These are phyloP conservation scores for Brettanomyces custersianus DNA, from an alignment of 805 yeast genomes.

Conservation along the genomic window DNA sequence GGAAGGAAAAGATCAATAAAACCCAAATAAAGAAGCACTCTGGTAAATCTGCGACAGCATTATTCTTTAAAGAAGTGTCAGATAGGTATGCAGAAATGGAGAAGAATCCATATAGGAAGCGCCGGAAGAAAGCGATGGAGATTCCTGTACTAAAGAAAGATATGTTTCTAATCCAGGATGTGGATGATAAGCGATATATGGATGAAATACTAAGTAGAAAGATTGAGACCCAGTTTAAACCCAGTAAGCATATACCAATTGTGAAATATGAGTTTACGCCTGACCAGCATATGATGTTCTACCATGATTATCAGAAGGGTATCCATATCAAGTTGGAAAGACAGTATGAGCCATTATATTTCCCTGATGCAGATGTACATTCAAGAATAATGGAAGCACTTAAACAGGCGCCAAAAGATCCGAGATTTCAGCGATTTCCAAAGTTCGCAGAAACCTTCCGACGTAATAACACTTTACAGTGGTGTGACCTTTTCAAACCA, in stretches of 20 bases:
- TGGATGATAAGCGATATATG: not conserved
- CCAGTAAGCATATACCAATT: too few relatives aligned
- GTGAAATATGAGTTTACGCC: not conserved
- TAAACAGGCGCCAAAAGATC: constrained; percentile 6
- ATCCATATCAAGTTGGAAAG: not conserved
- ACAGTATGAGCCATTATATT: not conserved
- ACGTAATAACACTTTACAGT: constrained; percentile 15
- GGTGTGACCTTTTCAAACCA: constrained; percentile 41
- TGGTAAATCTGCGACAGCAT: constrained; percentile 7
- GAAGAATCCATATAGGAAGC: constrained; percentile 13
- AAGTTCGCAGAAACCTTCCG: not conserved
- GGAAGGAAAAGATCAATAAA: too few relatives aligned
- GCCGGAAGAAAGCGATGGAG: constrained; percentile 22
- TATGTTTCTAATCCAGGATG: constrained; percentile 27
- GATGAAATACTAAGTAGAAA: not conserved
- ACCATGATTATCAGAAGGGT: not conserved
- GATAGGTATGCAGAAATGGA: constrained; percentile 12
- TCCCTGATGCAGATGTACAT: not conserved
- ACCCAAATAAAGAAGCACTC: too few relatives aligned
- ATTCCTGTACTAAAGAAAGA: constrained; percentile 24
- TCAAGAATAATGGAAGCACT: constrained; percentile 1
- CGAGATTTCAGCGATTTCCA: constrained; percentile 8
- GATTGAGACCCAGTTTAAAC: too few relatives aligned
- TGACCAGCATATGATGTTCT: constrained; percentile 1
- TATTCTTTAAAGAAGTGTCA: constrained; percentile 33